These are phyloP conservation scores for Cryptococcus jaspeensis DNA, from an alignment of 1,284 basidiomycete genomes.

Conservation along the genomic window DNA sequence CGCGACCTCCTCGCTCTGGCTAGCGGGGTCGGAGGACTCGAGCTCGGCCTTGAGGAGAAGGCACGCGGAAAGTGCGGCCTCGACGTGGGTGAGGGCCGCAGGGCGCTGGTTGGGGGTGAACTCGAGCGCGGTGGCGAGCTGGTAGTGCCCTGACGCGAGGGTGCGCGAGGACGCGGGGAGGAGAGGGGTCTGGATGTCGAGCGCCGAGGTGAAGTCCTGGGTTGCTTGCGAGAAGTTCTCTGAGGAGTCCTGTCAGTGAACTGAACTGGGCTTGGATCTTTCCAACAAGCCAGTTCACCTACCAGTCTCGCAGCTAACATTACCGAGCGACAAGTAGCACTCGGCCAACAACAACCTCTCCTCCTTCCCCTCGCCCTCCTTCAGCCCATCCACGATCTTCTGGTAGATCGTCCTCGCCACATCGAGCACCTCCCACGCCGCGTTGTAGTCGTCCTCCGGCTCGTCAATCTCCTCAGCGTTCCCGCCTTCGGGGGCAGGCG, in stretches of 20 bases:
- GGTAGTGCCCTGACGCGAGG: slow-evolving; percentile 85
- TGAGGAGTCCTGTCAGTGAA: slow-evolving; percentile 42
- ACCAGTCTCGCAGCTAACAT: slow-evolving; percentile 88
- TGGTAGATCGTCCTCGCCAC: slow-evolving; percentile 79
- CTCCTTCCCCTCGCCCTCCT: slow-evolving; percentile 44
- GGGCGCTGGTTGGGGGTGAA: slow-evolving; percentile 73
- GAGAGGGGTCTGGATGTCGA: slow-evolving; percentile 66
- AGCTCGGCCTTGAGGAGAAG: slow-evolving; percentile 67
- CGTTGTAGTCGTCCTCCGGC: slow-evolving; percentile 90
- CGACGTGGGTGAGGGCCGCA: slow-evolving; percentile 75
- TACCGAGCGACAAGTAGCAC: slow-evolving; percentile 77
- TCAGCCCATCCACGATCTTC: slow-evolving; percentile 53
- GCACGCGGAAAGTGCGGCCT: slow-evolving; percentile 72
- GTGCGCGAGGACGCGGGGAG: slow-evolving; percentile 77
- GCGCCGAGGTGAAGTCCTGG: slow-evolving; percentile 71
- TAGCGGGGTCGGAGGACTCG: slow-evolving; percentile 38
- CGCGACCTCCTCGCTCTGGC: slow-evolving; percentile 48
- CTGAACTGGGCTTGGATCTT: background rate
- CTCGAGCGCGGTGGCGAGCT: slow-evolving; percentile 83
- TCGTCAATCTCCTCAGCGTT: slow-evolving; percentile 51
- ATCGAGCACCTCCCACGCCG: slow-evolving; percentile 89
- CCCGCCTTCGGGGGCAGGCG: background rate
- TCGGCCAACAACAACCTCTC: slow-evolving; percentile 70
- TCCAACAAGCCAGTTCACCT: slow-evolving; percentile 29
- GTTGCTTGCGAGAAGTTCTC: slow-evolving; percentile 92